Percentiles rank a stretch among this genome's conserved stretches.
phyloP scores from a whole-genome alignment of 108 stramenopile species.

The Cylindrotheca closterium region DNA sequence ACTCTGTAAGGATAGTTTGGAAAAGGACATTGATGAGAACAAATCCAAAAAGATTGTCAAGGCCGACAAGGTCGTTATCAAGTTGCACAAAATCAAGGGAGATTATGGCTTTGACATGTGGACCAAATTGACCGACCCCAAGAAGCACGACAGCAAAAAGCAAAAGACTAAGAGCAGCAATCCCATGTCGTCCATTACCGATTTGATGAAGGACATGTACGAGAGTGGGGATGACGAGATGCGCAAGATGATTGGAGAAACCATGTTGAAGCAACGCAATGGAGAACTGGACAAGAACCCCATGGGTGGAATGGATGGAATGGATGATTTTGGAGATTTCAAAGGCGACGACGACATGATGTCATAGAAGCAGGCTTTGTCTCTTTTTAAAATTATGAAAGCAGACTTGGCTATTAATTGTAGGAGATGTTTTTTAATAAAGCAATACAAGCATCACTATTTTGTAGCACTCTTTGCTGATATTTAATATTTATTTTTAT shows the following conservation, averaged over 20 bases:
- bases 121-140: slow-evolving; percentile 83
- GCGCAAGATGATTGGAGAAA: slow-evolving; percentile 94
- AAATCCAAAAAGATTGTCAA: slow-evolving; percentile 86
- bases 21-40: slow-evolving; percentile 87
- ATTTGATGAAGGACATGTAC: slow-evolving; percentile 98
- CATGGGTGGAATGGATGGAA: background rate
- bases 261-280: slow-evolving; percentile 87
- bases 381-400: no score
- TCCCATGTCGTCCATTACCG: slow-evolving; percentile 85
- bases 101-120: slow-evolving; percentile 90
- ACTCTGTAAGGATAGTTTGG: slow-evolving; percentile 87
- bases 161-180: slow-evolving; percentile 37
- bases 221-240: slow-evolving; percentile 95
- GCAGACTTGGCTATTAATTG: no score
- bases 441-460: no score
- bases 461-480: no score
- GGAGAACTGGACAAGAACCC: slow-evolving; percentile 58
- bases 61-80: slow-evolving; percentile 87
- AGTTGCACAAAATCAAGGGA: slow-evolving; percentile 86
- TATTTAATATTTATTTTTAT: no score
- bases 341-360: background rate
- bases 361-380: no score
- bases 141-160: slow-evolving; percentile 48
- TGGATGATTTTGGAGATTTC: background rate
- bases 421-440: no score